Conservation (phyloP, 1,284 basidiomycete species). For the Chalciporus sp. region DNA sequence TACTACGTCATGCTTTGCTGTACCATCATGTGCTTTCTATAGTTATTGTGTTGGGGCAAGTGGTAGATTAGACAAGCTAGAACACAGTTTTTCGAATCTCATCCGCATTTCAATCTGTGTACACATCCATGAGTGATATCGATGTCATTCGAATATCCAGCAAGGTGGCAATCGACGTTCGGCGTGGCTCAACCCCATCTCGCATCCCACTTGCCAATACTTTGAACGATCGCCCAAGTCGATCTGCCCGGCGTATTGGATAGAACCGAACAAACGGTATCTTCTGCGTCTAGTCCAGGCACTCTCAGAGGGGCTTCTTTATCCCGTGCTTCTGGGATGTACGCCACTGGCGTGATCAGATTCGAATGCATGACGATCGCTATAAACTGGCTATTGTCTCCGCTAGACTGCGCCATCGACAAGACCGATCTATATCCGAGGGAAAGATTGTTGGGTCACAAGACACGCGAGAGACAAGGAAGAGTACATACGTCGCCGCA, state of each 20-base stretch:
- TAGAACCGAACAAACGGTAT: constrained; percentile 49
- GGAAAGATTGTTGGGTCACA: no score
- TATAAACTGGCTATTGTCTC: constrained; percentile 13
- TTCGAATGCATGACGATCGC: constrained; percentile 31
- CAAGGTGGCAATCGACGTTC: no score
- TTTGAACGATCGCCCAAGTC: constrained; percentile 48
- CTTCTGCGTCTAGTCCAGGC: constrained; percentile 51
- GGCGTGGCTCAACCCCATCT: constrained; percentile 46
- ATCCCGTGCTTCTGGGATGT: constrained; percentile 37
- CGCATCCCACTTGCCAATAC: constrained; percentile 50
- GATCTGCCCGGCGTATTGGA: constrained; percentile 14
- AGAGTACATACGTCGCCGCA: constrained; percentile 36
- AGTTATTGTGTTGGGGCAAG: constrained; percentile 34
- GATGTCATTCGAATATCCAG: no score
- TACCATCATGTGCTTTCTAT: constrained; percentile 38
- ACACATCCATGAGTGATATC: background rate
- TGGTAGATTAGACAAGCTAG: constrained; percentile 34
- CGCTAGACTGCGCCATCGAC: constrained; percentile 5
- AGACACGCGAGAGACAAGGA: background rate
- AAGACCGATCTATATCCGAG: constrained; percentile 17
- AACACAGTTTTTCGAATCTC: constrained; percentile 18
- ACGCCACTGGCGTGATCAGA: constrained; percentile 47
- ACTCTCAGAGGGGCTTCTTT: constrained; percentile 38
- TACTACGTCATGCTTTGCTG: constrained; percentile 32
- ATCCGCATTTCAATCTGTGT: constrained; percentile 20